Percentiles rank a stretch among this genome's conserved stretches.
Evolutionary conservation across 805 yeast genomes (phyloP).

Genomic region (Wickerhamiella australiensis): DNA sequence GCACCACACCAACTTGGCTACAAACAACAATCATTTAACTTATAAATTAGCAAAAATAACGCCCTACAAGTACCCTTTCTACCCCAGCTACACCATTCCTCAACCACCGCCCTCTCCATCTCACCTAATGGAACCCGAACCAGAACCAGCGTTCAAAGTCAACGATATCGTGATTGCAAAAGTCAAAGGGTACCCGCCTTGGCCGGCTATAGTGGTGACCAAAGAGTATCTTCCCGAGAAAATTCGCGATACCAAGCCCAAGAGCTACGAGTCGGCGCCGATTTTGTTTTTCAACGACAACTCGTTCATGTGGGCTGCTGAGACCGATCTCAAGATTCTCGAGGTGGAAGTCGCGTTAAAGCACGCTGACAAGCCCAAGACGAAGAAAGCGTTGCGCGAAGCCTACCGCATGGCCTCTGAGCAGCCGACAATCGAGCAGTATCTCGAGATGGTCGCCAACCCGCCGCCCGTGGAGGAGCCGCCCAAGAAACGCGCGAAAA

Average conservation of each 20-base stretch:
- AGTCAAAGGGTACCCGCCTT: constrained; percentile 70
- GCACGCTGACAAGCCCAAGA: constrained; percentile 14
- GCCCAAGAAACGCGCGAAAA: constrained; percentile 6
- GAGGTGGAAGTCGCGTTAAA: constrained; percentile 17
- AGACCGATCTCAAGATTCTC: constrained; percentile 19
- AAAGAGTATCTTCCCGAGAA: constrained; percentile 46
- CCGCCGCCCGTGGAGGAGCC: background rate
- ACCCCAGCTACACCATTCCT: background rate
- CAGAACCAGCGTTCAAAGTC: background rate
- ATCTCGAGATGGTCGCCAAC: background rate
- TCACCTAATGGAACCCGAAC: background rate
- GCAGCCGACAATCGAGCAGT: constrained; percentile 19
- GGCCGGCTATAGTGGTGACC: constrained; percentile 75
- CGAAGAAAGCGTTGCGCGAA: constrained; percentile 17
- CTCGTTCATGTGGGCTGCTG: constrained; percentile 53
- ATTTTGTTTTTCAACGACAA: constrained; percentile 60
- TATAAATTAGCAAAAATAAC: too few species aligned
- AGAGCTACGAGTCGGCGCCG: constrained; percentile 31
- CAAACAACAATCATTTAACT: too few species aligned
- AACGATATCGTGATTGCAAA: constrained; percentile 48
- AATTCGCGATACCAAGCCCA: constrained; percentile 41
- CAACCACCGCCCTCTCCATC: background rate
- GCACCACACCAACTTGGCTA: too few species aligned
- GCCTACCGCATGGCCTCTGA: constrained; percentile 22
- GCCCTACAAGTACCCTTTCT: background rate